Evolutionary conservation across 805 yeast species (phyloP).

Genomic region (Maudiozyma turicensis): DNA sequence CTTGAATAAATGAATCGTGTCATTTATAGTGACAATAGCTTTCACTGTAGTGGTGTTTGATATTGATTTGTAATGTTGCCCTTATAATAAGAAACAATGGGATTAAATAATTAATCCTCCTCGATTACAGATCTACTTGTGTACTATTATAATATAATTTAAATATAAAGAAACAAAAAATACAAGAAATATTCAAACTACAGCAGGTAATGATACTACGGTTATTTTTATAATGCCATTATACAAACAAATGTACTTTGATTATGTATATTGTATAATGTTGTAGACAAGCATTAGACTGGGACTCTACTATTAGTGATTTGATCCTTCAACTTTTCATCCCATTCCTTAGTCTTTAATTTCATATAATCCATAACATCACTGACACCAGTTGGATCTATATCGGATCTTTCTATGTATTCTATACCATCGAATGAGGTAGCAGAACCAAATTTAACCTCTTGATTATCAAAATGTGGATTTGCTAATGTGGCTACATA

Average conservation of each 20-base stretch:
- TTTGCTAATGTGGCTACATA: slow-evolving; percentile 50
- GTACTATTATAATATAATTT: not conserved
- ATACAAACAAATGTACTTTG: not conserved
- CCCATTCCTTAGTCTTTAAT: slow-evolving; percentile 56
- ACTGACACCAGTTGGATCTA: slow-evolving; percentile 54
- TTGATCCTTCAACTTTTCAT: slow-evolving; percentile 61
- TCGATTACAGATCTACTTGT: too few relatives aligned
- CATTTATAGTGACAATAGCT: not conserved
- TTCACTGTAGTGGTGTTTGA: not conserved
- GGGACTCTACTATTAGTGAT: slow-evolving; percentile 42
- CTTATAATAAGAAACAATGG: not conserved
- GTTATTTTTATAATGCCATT: not conserved
- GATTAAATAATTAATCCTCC: too few relatives aligned
- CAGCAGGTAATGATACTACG: not conserved
- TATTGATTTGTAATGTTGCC: not conserved
- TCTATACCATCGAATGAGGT: slow-evolving; percentile 55
- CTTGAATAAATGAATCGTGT: slow-evolving; percentile 19
- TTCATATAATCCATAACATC: slow-evolving; percentile 62
- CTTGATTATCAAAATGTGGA: slow-evolving; percentile 37
- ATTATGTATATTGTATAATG: not conserved
- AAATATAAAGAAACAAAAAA: not conserved
- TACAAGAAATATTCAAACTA: not conserved
- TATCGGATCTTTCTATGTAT: slow-evolving; percentile 43
- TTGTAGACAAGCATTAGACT: slow-evolving; percentile 4
- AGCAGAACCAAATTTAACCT: slow-evolving; percentile 65